Evolutionary conservation across 495 filamentous ascomycete species (phyloP), one percentile per base, ranked within the genome.

Genomic region (Amorphotheca resinae): DNA sequence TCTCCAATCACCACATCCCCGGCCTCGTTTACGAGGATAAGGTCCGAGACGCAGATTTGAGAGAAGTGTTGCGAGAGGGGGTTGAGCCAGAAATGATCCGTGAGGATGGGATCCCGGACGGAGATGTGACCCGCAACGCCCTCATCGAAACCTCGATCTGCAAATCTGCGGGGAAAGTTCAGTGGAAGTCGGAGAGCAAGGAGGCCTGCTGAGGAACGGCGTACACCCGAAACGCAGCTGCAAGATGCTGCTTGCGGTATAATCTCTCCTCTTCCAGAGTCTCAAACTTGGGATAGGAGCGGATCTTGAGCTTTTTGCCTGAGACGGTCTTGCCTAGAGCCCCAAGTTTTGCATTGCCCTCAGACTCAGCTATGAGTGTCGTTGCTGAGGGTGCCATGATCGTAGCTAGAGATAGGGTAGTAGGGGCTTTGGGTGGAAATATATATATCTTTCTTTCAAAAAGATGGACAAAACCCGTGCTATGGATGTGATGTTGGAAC

Each of bases 201-300:
- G 32, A 17, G 32, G 14, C 6, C 6, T 12, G 12, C 25, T 6
- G 25, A 31, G n/a, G 30, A 8, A 11, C 14, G 3, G 2, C 42
- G 9, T 22, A 50, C 55, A 78, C 70, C 3, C 78, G 71, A 52
- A 79, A 85, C n/a, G 77, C 80, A 42, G 76, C 77, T 0, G 79
- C 79, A 56, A 84, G 74, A 42, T 79, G 77, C 53, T 82, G 75
- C 48, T 80, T 84, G 48, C 80, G 69, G 65, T 77, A 81, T 45
- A 77, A 54, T 15, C 81, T 69, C 55, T 82, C 70, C 30, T 73
- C 73, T 31, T 76, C 66, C 1, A 67, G 60, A 25, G 67, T 70
- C 7, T 70, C 64, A 50, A 80, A 79, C 34, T 68, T 71, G 22
- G 79, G 79, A 41, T 75, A 74, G 4, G 64, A 67, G 9, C 61